Evolutionary conservation across 345 rosid species (phyloP).

Genomic region (Populus euphratica): DNA sequence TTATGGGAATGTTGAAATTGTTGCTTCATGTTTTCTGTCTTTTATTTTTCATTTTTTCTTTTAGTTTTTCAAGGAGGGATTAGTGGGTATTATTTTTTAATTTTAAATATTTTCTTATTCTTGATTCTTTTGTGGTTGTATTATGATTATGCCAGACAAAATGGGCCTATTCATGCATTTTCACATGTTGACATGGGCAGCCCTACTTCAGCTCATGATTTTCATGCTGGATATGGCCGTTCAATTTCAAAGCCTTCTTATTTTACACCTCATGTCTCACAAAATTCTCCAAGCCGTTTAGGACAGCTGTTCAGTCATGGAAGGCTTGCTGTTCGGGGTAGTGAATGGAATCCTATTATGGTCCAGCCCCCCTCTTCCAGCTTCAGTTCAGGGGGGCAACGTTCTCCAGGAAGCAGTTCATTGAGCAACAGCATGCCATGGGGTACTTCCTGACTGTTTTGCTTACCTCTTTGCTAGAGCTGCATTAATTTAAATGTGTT

Average conservation of each 20-base stretch:
- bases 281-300: slow-evolving; percentile 86
- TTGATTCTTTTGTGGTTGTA: slow-evolving; percentile 9
- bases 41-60: neutral
- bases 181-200: slow-evolving; percentile 64
- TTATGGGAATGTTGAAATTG: neutral
- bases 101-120: neutral
- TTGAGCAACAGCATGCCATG: slow-evolving; percentile 62
- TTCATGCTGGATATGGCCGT: slow-evolving; percentile 54
- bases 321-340: slow-evolving; percentile 48
- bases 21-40: neutral
- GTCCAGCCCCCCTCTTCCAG: slow-evolving; percentile 65
- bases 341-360: slow-evolving; percentile 67
- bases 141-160: slow-evolving; percentile 47
- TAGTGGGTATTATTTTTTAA: neutral
- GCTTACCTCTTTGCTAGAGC: neutral
- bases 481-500: slow-evolving; percentile 5
- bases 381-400: slow-evolving; percentile 59
- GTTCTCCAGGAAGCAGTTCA: slow-evolving; percentile 77
- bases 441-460: slow-evolving; percentile 57
- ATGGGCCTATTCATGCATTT: slow-evolving; percentile 53
- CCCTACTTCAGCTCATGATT: slow-evolving; percentile 62
- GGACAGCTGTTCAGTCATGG: slow-evolving; percentile 66
- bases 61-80: neutral
- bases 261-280: slow-evolving; percentile 50
- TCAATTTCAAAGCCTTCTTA: slow-evolving; percentile 55